Evolutionary conservation across 352 stramenopile species (phyloP).

Genomic region (Pythium folliculosum): DNA sequence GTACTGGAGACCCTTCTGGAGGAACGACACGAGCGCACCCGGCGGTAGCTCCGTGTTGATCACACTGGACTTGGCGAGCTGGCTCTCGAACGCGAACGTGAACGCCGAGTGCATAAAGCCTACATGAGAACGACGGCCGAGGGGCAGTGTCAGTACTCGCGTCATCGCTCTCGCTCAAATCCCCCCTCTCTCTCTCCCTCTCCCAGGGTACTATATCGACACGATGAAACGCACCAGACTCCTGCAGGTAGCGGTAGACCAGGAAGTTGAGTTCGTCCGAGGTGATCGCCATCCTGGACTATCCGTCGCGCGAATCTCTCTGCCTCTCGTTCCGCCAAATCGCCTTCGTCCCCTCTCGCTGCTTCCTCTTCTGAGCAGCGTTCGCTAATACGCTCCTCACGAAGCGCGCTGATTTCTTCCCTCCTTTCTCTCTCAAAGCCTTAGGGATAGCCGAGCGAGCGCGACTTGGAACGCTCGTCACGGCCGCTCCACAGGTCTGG

Average conservation of each 20-base stretch:
- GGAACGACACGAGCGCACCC: constrained; percentile 96
- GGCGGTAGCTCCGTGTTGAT: constrained; percentile 94
- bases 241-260: constrained; percentile 97
- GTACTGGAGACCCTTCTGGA: constrained; percentile 98
- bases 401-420: neutral
- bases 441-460: neutral
- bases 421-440: neutral
- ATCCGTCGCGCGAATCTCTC: neutral
- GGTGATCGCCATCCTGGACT: constrained; percentile 80
- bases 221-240: constrained; percentile 77
- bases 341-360: neutral
- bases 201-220: no score
- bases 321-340: neutral
- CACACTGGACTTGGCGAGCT: constrained; percentile 93
- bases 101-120: constrained; percentile 98
- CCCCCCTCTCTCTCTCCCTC: no score
- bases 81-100: constrained; percentile 98
- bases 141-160: neutral
- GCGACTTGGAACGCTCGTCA: neutral
- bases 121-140: constrained; percentile 15
- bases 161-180: neutral
- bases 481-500: neutral
- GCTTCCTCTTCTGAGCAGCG: neutral
- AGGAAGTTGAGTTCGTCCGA: constrained; percentile 98
- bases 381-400: no score